A percentile compares a stretch with the other conserved stretches of the same genome.
phyloP scores from a whole-genome alignment of 805 yeast genomes.

The Wickerhamomyces chambardii region DNA sequence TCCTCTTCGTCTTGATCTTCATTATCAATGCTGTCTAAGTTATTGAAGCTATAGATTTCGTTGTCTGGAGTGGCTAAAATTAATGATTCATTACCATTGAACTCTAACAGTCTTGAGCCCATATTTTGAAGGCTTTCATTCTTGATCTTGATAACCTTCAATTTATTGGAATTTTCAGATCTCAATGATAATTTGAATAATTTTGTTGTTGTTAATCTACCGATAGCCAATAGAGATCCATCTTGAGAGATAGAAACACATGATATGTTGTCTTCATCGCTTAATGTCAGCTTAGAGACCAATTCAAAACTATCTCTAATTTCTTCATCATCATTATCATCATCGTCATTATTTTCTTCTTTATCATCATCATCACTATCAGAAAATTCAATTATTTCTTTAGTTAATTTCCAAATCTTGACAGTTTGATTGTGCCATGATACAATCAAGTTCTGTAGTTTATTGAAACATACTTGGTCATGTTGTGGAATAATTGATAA shows the following conservation, averaged over 20 bases:
- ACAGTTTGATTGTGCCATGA: conserved; percentile 80
- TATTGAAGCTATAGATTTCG: conserved; percentile 36
- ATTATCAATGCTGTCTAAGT: conserved; percentile 17
- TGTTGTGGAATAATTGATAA: conserved; percentile 53
- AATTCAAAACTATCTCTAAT: conserved; percentile 37
- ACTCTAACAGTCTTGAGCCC: conserved; percentile 49
- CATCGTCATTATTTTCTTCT: conserved; percentile 24
- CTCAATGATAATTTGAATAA: conserved; percentile 50
- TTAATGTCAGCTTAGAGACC: conserved; percentile 53
- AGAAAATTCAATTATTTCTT: conserved; percentile 12
- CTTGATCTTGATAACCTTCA: conserved; percentile 45
- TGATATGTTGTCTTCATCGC: conserved; percentile 76
- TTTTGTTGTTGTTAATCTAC: conserved; percentile 60
- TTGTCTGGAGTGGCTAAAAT: conserved; percentile 52
- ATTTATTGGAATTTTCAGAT: conserved; percentile 19
- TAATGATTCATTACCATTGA: conserved; percentile 37
- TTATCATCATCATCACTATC: conserved; percentile 14
- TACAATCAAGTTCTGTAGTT: conserved; percentile 41
- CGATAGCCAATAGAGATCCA: conserved; percentile 61
- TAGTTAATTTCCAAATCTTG: conserved; percentile 66
- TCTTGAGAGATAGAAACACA: conserved; percentile 56
- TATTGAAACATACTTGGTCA: conserved; percentile 41
- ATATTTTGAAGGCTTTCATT: conserved; percentile 23
- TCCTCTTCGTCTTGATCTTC: conserved; percentile 30
- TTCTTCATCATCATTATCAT: conserved; percentile 6